A percentile compares a stretch with the other conserved stretches of the same genome.
These are phyloP conservation scores for Tuber magnatum DNA, from an alignment of 495 filamentous ascomycete genomes.

Conservation along the genomic window DNA sequence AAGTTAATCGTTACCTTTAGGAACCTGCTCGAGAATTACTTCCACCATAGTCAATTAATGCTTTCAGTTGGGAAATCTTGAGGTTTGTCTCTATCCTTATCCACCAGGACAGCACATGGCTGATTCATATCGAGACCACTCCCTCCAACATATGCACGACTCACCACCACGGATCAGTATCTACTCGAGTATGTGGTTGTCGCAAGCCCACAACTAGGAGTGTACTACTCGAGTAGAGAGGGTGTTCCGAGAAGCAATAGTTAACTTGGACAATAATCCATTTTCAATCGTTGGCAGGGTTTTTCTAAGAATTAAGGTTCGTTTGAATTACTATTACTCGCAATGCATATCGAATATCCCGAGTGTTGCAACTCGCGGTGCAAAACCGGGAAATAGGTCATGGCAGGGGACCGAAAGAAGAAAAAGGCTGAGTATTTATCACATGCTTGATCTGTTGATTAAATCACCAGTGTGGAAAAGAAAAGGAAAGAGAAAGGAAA, in stretches of 20 bases:
- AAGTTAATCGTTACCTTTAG: background rate
- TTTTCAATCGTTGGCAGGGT: too few species aligned
- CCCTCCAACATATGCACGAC: background rate
- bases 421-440: background rate
- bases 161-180: background rate
- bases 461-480: background rate
- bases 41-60: background rate
- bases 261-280: too few species aligned
- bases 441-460: background rate
- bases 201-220: background rate
- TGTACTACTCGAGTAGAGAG: too few species aligned
- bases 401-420: background rate
- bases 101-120: background rate
- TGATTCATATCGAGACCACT: background rate
- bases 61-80: background rate
- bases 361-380: background rate
- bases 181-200: background rate
- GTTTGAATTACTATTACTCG: background rate
- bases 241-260: too few species aligned
- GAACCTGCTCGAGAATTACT: background rate
- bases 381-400: background rate
- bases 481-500: background rate
- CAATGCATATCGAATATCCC: background rate
- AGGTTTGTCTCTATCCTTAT: background rate
- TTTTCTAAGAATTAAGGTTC: background rate